Percentiles rank a stretch among this genome's conserved stretches.
Conservation (phyloP, 176 grass and related monocot species). For the Cymbopogon citratus region DNA sequence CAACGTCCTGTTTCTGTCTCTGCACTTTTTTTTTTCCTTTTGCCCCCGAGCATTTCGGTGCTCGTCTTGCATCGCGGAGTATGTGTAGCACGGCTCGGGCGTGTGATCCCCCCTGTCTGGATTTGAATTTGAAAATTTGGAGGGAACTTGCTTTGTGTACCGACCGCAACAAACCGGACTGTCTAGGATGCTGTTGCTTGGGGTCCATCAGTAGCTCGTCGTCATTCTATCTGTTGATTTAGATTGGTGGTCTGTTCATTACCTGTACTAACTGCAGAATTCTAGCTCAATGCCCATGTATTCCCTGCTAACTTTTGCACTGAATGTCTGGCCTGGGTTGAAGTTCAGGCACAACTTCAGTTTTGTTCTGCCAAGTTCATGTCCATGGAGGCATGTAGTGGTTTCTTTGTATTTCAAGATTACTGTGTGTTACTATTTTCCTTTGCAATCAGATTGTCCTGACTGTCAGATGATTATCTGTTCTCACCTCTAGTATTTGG, state of each 20-base stretch:
- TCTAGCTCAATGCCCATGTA: no score
- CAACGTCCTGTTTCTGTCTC: neutral
- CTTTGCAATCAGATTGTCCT: neutral
- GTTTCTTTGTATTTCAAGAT: neutral
- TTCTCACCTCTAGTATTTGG: neutral
- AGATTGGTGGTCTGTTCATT: neutral
- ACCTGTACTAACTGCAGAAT: no score
- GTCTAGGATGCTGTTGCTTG: slow-evolving; percentile 8
- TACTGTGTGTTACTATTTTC: neutral
- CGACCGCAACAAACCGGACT: neutral
- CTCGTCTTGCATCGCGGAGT: neutral
- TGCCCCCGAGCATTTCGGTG: neutral
- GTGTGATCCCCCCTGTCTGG: neutral
- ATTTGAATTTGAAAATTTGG: slow-evolving; percentile 27
- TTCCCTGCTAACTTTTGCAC: neutral
- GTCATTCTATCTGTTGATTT: neutral
- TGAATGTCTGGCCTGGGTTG: neutral
- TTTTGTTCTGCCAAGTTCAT: neutral
- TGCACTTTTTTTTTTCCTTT: neutral
- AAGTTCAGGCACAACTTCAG: neutral
- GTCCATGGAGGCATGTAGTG: neutral
- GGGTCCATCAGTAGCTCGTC: neutral
- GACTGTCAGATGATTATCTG: neutral
- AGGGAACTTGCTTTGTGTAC: slow-evolving; percentile 18
- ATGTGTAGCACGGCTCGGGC: neutral